Conservation (phyloP, 257 asterid genomes). For the Ilex asprella region DNA sequence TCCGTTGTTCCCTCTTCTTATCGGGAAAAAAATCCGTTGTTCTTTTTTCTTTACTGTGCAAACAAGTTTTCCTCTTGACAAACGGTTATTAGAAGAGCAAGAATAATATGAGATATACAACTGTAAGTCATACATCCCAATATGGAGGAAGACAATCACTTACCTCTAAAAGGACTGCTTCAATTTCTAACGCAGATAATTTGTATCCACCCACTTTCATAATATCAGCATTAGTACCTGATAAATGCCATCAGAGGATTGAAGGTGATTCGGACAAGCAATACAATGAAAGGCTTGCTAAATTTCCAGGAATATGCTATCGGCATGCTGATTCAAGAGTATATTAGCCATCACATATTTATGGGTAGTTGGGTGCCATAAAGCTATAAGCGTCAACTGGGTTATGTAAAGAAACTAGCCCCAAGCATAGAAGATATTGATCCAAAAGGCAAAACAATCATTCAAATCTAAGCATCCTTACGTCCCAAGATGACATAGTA, state of each 20-base stretch:
- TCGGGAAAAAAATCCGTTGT: no score
- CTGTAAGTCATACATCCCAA: no score
- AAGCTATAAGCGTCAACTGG: no score
- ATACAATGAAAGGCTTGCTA: background rate
- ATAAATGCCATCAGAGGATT: constrained; percentile 10
- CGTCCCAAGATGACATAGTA: constrained; percentile 93
- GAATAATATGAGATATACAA: no score
- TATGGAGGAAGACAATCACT: constrained; percentile 14
- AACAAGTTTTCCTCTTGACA: no score
- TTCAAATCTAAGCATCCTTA: constrained; percentile 27
- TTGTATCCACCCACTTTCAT: constrained; percentile 97
- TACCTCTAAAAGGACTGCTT: constrained; percentile 92
- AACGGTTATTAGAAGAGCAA: no score
- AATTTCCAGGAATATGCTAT: background rate
- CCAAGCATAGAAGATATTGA: no score
- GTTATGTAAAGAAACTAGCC: no score
- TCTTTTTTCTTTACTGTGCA: no score
- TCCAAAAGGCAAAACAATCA: background rate
- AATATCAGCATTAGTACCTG: constrained; percentile 97
- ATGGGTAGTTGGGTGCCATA: no score
- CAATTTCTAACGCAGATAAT: constrained; percentile 94
- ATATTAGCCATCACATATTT: background rate
- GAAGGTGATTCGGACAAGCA: background rate
- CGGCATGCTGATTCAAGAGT: no score
- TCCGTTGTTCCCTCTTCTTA: no score